Evolutionary conservation across 257 asterid genomes (phyloP).

Genomic region (Capsicum pubescens): DNA sequence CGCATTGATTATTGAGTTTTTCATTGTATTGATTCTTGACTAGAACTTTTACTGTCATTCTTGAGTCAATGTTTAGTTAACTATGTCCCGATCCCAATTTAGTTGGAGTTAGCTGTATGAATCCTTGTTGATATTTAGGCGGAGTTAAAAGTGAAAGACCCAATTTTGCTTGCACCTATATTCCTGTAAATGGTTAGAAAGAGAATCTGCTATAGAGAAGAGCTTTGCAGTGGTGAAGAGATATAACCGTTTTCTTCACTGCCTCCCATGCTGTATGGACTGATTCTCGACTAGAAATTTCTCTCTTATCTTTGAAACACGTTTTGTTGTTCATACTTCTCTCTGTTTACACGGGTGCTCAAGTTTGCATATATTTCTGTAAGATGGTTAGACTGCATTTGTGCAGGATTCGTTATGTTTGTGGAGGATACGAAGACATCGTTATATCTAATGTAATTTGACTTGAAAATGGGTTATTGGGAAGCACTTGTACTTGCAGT

Average conservation of each 20-base stretch:
- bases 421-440: not conserved
- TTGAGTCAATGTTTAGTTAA: not conserved
- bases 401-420: not conserved
- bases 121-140: not conserved
- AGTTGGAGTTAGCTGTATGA: not conserved
- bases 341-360: not conserved
- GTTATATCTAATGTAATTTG: not conserved
- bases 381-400: not conserved
- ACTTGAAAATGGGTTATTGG: not conserved
- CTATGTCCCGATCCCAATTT: not conserved
- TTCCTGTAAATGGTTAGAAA: not conserved
- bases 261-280: not conserved
- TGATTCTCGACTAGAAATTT: conserved; percentile 4
- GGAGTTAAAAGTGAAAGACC: not conserved
- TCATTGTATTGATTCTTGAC: not conserved
- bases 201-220: not conserved
- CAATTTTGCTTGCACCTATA: not conserved
- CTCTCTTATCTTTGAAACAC: not conserved
- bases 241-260: not conserved
- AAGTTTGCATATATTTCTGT: not conserved
- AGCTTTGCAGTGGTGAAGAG: not conserved
- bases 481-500: not conserved
- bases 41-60: not conserved
- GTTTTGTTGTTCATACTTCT: not conserved
- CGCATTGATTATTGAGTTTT: not conserved